Percentiles rank a stretch among this genome's conserved stretches.
Conservation (phyloP, 768 basidiomycete genomes). For the Ramaria sp. region DNA sequence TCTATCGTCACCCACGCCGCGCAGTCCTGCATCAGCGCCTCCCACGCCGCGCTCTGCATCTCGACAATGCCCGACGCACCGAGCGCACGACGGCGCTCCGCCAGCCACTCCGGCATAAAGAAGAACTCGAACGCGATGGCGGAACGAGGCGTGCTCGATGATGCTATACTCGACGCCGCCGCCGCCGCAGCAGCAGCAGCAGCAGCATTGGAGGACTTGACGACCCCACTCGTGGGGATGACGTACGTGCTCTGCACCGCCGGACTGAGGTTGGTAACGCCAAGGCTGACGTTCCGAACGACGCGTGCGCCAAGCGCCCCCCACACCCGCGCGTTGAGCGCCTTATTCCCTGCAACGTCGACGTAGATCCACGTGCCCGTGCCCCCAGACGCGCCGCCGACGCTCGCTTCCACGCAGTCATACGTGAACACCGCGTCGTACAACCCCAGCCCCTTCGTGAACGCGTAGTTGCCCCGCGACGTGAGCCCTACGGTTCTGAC, state of each 20-base stretch:
- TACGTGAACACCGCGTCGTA: conserved; percentile 52
- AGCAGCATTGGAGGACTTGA: conserved; percentile 13
- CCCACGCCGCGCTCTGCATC: conserved; percentile 48
- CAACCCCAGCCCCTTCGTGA: conserved; percentile 41
- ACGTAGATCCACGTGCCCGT: conserved; percentile 40
- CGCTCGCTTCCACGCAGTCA: conserved; percentile 27
- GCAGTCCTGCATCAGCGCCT: conserved; percentile 46
- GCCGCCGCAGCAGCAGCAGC: too few species aligned
- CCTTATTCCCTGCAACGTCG: conserved; percentile 50
- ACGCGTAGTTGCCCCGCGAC: conserved; percentile 40
- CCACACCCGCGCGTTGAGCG: conserved; percentile 33
- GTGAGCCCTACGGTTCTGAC: conserved; percentile 47
- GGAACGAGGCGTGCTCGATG: not conserved
- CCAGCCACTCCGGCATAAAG: conserved; percentile 64
- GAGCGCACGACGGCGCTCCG: conserved; percentile 39
- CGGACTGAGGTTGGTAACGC: conserved; percentile 46
- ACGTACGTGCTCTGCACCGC: conserved; percentile 22
- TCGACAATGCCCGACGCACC: conserved; percentile 33
- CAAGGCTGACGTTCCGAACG: conserved; percentile 35
- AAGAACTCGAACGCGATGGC: conserved; percentile 21
- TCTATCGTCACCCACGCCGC: conserved; percentile 43
- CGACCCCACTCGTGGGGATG: conserved; percentile 30
- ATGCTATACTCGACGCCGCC: conserved; percentile 15
- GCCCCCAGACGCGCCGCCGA: conserved; percentile 14
- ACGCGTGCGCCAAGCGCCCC: conserved; percentile 29